phyloP scores from a whole-genome alignment of 2,329 filamentous ascomycete genomes.

The Balansia obtecta region DNA sequence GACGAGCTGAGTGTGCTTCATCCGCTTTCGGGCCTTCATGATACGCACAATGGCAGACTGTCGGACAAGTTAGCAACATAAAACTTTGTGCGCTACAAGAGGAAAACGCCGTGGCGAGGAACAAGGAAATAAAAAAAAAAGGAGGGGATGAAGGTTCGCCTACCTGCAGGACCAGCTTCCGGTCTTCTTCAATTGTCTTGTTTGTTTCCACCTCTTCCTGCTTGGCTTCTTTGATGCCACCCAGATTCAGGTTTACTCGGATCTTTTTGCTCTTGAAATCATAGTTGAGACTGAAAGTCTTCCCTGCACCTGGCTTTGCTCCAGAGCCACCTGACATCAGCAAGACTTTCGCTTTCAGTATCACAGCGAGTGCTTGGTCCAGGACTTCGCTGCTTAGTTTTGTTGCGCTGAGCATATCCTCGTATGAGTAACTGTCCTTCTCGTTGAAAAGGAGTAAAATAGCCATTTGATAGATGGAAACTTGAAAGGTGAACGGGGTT shows the following conservation, averaged over 20 bases:
- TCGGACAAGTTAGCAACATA: conserved; percentile 13
- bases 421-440: conserved; percentile 69
- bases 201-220: conserved; percentile 94
- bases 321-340: conserved; percentile 52
- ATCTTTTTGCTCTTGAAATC: conserved; percentile 99
- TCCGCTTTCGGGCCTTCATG: conserved; percentile 98
- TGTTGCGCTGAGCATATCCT: conserved; percentile 75
- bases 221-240: conserved; percentile 90
- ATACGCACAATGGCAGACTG: conserved; percentile 97
- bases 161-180: conserved; percentile 94
- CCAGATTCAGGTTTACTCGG: conserved; percentile 90
- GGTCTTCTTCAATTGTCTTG: conserved; percentile 98
- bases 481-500: conserved; percentile 90
- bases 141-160: conserved; percentile 16
- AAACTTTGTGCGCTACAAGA: not conserved
- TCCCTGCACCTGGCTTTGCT: conserved; percentile 65
- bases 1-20: conserved; percentile 93
- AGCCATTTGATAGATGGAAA: conserved; percentile 96
- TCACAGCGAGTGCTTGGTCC: conserved; percentile 73
- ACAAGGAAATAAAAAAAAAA: not conserved
- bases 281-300: conserved; percentile 74
- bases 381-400: conserved; percentile 69
- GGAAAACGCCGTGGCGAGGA: not conserved
- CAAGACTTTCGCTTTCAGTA: conserved; percentile 88
- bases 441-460: conserved; percentile 93